Evolutionary conservation across 345 rosid species (phyloP), one percentile per base, ranked within the genome.

Genomic region (Garcia nutans): DNA sequence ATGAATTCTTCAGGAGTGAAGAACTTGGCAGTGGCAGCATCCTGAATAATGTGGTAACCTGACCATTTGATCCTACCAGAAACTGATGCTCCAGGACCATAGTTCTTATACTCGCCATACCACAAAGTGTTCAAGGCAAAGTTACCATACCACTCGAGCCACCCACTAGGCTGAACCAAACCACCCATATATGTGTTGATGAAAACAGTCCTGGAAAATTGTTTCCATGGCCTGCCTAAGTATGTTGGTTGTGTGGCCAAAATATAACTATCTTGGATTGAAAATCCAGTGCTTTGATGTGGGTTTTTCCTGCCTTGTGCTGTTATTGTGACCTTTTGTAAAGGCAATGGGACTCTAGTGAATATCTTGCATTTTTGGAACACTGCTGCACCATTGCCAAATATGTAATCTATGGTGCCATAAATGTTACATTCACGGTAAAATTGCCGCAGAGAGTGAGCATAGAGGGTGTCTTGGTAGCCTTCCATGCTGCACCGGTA

Each of bases 381-480:
- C 11, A 92, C 92, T 10, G 65, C 97, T 0, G 93, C 95, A 0
- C 96, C 97, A 42, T 93, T 89, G 20, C 97, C 97, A 11, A 83
- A 92, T 31, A 94, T 74, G 84, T 90, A 90, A 73, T 94, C 98
- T 0, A 94, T 10, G 0, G 98, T 94, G 50, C 97, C 98, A 31
- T 87, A 94, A 0, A 94, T 61, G 79, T 89, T 89, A 28, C 97
- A 90, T 6, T 94, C 90, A 1, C 98, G 88, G 15, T 87, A 94
- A 63, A 94, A 94, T 55, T 92, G 98, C 12, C 83, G 78, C 26
- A 81, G 88, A 56, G 93, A 87, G 75, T 92, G 92, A 49, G 81
- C 90, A 57, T 91, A 93, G 10, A 93, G 88, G 0, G 97, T 92
- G 85, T 94, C 97, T 63, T 92, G 97, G 76, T 94, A 92, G 45